These are phyloP conservation scores for Pachysandra terminalis DNA, from an alignment of 164 flowering plant species.

Conservation along the genomic window DNA sequence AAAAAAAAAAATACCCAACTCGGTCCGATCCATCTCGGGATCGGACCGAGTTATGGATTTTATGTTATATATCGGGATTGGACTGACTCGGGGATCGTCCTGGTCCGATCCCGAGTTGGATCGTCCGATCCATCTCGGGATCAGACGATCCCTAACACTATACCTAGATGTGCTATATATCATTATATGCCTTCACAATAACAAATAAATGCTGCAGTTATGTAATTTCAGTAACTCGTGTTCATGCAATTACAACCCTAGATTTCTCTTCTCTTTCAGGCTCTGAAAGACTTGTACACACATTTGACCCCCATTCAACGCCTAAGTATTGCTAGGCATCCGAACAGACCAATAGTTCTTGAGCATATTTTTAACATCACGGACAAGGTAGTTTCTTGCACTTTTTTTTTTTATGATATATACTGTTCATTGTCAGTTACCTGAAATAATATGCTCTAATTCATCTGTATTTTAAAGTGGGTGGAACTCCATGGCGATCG, in stretches of 20 bases:
- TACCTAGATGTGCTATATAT: too few relatives aligned
- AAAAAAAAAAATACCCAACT: too few relatives aligned
- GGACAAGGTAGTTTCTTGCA: constrained; percentile 23
- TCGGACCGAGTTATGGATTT: too few relatives aligned
- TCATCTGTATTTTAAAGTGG: constrained; percentile 19
- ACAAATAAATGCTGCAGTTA: neutral
- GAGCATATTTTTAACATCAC: constrained; percentile 35
- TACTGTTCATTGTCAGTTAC: neutral
- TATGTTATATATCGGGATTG: too few relatives aligned
- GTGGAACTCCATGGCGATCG: constrained; percentile 43
- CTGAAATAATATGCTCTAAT: neutral
- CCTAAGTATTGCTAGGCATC: constrained; percentile 36
- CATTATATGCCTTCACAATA: neutral
- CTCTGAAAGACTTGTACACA: constrained; percentile 31
- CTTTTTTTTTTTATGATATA: neutral
- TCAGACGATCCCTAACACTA: too few relatives aligned
- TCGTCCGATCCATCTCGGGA: too few relatives aligned
- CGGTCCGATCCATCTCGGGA: too few relatives aligned
- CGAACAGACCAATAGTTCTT: constrained; percentile 35
- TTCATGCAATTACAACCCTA: neutral
- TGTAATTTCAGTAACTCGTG: neutral
- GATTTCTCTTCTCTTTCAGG: constrained; percentile 20
- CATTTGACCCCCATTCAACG: constrained; percentile 35
- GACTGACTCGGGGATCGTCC: too few relatives aligned
- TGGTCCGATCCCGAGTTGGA: too few relatives aligned